Base-by-base conservation (phyloP, 1,284 basidiomycete species). In the Cyathus olla region DNA sequence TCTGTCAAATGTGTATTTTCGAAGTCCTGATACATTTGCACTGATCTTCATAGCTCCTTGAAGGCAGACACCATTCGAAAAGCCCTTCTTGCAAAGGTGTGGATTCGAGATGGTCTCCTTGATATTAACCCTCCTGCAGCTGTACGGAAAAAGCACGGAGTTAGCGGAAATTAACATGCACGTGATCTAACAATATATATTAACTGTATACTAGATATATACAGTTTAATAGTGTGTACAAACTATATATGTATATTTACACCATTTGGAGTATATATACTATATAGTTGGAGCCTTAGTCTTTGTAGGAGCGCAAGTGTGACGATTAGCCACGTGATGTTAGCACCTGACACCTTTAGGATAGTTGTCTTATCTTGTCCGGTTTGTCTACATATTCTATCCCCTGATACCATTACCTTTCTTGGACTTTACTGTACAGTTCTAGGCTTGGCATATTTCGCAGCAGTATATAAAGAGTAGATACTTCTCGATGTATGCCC, bases 1-100 rank as follows among this genome's bases (percentile, higher is more conserved):
- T 69, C 76, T 19, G 72, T 77, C 24, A 75, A 78, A 51, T 63
- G 72, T 2, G 40, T 65, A 5, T 79, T 78, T 60, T 79, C 77
- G 2, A 73, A 68, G 19, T 74, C 73, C 2, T 64, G 73, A 3
- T 74, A 77, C 50, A 67, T 77, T 35, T 78, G 75, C 51, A 59
- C 62, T 3, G 67, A 77, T 49, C 57, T 73, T 19, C 65, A 68
- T 0, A 65, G 66, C 40, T 76, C 73, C 2, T 53, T 79, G 40
- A 72, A 72, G 63, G 73, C 69, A 2, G 60, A 72, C 10, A 78
- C 72, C 0, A 71, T 78, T 11, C 50, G 57, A 6, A 55, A 71
- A 56, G 66, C 71, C 26, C 62, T 78, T 48, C 65, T 74, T 19
- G 63, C 66, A 11, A 76, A 76, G 66, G 59, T 66, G 1, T 76